Conservation (phyloP, 106 monocot genomes). For the Gastrodia elata region DNA sequence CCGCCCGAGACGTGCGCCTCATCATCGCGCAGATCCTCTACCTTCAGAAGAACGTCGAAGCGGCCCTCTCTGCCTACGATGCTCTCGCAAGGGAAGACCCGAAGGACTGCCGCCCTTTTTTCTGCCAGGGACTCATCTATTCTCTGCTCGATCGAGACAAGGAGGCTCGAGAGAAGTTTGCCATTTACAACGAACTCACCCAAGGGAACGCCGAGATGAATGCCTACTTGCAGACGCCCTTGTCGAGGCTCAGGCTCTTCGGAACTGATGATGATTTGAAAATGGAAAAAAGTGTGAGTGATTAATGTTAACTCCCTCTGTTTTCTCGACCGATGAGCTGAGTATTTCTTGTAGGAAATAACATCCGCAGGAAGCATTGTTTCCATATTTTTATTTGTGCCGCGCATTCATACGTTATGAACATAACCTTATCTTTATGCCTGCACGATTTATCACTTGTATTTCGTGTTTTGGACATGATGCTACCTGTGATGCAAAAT, state of each 20-base stretch:
- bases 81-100: constrained; percentile 58
- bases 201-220: constrained; percentile 50
- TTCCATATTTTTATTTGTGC: neutral
- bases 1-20: constrained; percentile 49
- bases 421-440: neutral
- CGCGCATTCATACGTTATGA: neutral
- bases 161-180: constrained; percentile 66
- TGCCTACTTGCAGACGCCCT: constrained; percentile 44
- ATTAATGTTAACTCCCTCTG: neutral
- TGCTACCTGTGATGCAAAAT: too few relatives aligned
- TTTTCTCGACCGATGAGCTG: neutral
- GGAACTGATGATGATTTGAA: constrained; percentile 19
- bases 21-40: constrained; percentile 69
- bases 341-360: neutral
- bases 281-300: neutral
- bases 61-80: constrained; percentile 48
- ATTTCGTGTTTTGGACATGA: too few relatives aligned
- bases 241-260: constrained; percentile 51
- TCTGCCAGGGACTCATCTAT: constrained; percentile 78
- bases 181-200: constrained; percentile 47
- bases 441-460: too few relatives aligned
- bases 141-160: constrained; percentile 38
- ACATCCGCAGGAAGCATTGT: neutral
- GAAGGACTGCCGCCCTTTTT: constrained; percentile 58
- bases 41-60: constrained; percentile 67